phyloP scores from a whole-genome alignment of 2,329 filamentous ascomycete genomes.

The Talaromyces sp. region DNA sequence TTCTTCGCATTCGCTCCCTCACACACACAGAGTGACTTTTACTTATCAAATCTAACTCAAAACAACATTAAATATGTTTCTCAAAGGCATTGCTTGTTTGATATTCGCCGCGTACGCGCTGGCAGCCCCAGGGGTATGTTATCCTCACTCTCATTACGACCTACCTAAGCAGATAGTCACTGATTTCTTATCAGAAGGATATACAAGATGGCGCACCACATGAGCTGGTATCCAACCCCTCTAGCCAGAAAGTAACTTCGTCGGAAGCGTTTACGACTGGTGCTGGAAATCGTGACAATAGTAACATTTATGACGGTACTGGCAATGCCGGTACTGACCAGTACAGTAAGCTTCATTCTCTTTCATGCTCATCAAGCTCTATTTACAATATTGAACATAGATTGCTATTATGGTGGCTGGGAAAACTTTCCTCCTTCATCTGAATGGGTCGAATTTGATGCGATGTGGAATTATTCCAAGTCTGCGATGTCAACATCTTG shows the following conservation, averaged over 20 bases:
- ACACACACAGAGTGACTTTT: background rate
- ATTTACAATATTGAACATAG: background rate
- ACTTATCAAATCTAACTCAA: background rate
- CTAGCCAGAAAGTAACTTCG: constrained; percentile 14
- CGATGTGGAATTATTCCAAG: constrained; percentile 18
- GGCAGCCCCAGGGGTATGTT: constrained; percentile 4
- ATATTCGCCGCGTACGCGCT: background rate
- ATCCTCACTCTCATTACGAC: background rate
- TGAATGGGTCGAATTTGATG: constrained; percentile 17
- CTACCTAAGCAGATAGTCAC: background rate
- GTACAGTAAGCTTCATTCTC: constrained; percentile 2
- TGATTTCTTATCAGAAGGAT: constrained; percentile 5
- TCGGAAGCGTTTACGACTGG: constrained; percentile 13
- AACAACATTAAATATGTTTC: background rate
- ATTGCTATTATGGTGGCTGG: constrained; percentile 17
- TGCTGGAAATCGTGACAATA: constrained; percentile 11
- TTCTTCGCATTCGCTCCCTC: background rate
- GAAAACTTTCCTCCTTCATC: constrained; percentile 9
- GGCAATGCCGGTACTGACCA: constrained; percentile 11
- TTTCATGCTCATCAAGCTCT: background rate
- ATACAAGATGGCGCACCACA: constrained; percentile 13
- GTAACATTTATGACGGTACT: constrained; percentile 16
- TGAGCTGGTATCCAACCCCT: constrained; percentile 10
- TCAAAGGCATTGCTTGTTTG: background rate
- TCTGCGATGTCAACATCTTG: constrained; percentile 14